Conservation (phyloP, 2,329 filamentous ascomycete genomes). For the Aureobasidium sp. region DNA sequence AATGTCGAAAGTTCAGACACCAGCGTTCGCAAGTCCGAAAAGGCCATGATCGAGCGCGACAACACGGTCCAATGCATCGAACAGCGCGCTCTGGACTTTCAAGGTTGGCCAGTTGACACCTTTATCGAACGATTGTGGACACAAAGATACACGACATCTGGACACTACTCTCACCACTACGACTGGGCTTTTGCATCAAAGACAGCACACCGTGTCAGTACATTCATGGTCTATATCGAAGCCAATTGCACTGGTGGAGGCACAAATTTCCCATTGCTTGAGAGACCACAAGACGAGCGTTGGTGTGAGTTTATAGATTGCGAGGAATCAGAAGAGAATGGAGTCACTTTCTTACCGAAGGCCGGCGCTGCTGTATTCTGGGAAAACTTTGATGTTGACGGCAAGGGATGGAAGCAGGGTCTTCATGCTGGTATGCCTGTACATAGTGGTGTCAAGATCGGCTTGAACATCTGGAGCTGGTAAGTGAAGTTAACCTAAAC, state of each 20-base stretch:
- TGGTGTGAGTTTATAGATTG: conserved; percentile 55
- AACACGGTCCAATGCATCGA: conserved; percentile 49
- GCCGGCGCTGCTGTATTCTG: conserved; percentile 53
- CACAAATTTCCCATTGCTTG: conserved; percentile 50
- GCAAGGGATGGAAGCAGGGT: conserved; percentile 48
- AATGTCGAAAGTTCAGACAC: conserved; percentile 39
- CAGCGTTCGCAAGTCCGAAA: conserved; percentile 45
- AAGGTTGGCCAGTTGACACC: conserved; percentile 50
- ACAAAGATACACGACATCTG: conserved; percentile 48
- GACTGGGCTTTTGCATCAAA: conserved; percentile 42
- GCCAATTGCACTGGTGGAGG: conserved; percentile 48
- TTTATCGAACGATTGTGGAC: conserved; percentile 54
- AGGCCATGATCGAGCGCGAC: conserved; percentile 37
- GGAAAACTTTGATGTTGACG: conserved; percentile 50
- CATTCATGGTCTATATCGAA: conserved; percentile 54
- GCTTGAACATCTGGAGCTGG: conserved; percentile 59
- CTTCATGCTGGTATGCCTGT: conserved; percentile 55
- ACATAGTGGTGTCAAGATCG: conserved; percentile 46
- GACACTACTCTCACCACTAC: conserved; percentile 52
- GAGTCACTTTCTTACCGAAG: conserved; percentile 50
- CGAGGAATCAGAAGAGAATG: conserved; percentile 27
- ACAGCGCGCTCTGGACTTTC: conserved; percentile 47
- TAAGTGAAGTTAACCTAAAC: conserved; percentile 21
- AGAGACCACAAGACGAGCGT: conserved; percentile 31
- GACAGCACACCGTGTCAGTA: conserved; percentile 36